These are phyloP conservation scores for Elsinoe australis DNA, from an alignment of 2,329 filamentous ascomycete genomes.

Conservation along the genomic window DNA sequence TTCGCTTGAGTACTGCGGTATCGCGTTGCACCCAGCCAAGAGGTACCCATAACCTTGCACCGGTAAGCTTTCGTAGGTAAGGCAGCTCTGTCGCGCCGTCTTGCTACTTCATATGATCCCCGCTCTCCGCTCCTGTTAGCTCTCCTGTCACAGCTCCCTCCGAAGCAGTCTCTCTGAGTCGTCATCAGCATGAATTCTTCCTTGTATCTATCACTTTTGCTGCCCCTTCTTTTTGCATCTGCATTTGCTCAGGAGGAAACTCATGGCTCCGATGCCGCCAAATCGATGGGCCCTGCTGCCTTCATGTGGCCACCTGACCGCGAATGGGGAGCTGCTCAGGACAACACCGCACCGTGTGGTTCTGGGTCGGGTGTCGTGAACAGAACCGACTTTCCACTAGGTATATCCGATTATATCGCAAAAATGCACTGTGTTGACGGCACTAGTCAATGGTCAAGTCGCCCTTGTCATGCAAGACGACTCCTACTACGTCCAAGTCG, in stretches of 20 bases:
- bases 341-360: constrained; percentile 53
- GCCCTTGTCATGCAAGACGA: constrained; percentile 52
- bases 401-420: constrained; percentile 30
- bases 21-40: no score
- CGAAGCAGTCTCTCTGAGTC: no score
- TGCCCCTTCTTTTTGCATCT: not conserved
- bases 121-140: no score
- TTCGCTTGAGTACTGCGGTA: no score
- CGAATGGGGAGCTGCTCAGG: constrained; percentile 46
- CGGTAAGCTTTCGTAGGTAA: no score
- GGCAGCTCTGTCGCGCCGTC: no score
- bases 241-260: not conserved
- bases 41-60: no score
- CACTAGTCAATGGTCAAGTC: constrained; percentile 46
- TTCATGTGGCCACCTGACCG: constrained; percentile 56
- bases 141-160: no score
- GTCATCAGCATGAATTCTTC: no score
- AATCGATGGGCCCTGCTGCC: constrained; percentile 49
- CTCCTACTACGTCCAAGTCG: constrained; percentile 48
- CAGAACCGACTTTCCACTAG: constrained; percentile 50
- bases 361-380: constrained; percentile 42
- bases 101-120: no score
- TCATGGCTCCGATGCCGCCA: constrained; percentile 10
- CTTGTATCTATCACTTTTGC: not conserved
- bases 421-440: not conserved